These are phyloP conservation scores for Botryotinia globosa DNA, from an alignment of 2,329 filamentous ascomycete genomes.

Conservation along the genomic window DNA sequence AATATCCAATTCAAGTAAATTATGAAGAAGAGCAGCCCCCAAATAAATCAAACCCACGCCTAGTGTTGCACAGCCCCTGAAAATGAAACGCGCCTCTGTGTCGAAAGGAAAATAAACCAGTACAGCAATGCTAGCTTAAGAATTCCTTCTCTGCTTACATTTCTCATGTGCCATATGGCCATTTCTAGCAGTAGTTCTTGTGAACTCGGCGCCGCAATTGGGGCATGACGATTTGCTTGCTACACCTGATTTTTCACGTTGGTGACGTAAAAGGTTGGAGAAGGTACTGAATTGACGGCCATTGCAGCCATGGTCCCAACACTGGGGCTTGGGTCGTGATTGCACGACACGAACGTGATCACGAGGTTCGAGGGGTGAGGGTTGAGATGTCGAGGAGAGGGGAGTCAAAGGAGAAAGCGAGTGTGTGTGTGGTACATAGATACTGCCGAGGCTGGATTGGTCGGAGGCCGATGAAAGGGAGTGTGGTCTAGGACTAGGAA, in stretches of 20 bases:
- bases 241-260: constrained; percentile 90
- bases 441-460: constrained; percentile 23
- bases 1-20: not conserved
- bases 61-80: constrained; percentile 4
- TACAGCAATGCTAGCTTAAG: constrained; percentile 29
- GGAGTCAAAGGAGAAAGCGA: constrained; percentile 1
- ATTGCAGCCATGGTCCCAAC: constrained; percentile 97
- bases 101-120: not conserved
- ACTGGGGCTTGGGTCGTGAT: constrained; percentile 86
- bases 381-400: constrained; percentile 5
- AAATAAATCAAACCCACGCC: constrained; percentile 10
- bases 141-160: constrained; percentile 71
- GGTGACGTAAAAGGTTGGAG: constrained; percentile 88
- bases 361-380: constrained; percentile 13
- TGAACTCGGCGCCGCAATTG: constrained; percentile 90
- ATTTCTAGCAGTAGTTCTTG: constrained; percentile 81
- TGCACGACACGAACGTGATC: constrained; percentile 66
- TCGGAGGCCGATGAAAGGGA: constrained; percentile 36
- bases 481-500: constrained; percentile 31
- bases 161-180: constrained; percentile 86
- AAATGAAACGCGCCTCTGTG: constrained; percentile 1
- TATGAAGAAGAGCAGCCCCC: not conserved
- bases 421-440: constrained; percentile 32
- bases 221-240: constrained; percentile 86
- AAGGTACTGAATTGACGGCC: constrained; percentile 95